Evolutionary conservation across 2,329 filamentous ascomycete genomes (phyloP).

Genomic region (Colletotrichum acutatum): DNA sequence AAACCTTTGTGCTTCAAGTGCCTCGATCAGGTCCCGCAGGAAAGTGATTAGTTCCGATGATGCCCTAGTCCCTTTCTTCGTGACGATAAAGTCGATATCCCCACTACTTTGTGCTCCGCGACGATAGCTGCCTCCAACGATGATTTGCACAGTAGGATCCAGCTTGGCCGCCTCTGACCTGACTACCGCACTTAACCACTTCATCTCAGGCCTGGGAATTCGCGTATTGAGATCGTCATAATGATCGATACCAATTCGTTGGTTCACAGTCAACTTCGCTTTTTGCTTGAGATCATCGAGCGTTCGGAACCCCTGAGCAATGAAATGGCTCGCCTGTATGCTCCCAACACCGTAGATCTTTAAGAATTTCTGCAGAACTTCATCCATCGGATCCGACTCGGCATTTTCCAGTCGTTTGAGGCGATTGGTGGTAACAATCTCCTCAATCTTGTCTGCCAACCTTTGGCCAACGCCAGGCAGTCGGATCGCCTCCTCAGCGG

Average conservation of each 20-base stretch:
- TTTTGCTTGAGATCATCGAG: slow-evolving; percentile 75
- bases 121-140: slow-evolving; percentile 86
- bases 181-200: slow-evolving; percentile 74
- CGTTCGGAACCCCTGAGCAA: slow-evolving; percentile 78
- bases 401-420: slow-evolving; percentile 79
- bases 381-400: slow-evolving; percentile 72
- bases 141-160: slow-evolving; percentile 74
- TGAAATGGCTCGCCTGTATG: slow-evolving; percentile 78
- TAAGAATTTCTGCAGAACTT: slow-evolving; percentile 75
- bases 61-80: slow-evolving; percentile 67
- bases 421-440: slow-evolving; percentile 81
- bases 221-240: slow-evolving; percentile 82
- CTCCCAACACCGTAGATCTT: slow-evolving; percentile 83
- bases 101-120: slow-evolving; percentile 79
- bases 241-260: slow-evolving; percentile 80
- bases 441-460: slow-evolving; percentile 87
- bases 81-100: slow-evolving; percentile 89
- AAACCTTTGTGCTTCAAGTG: slow-evolving; percentile 71
- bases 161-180: slow-evolving; percentile 65
- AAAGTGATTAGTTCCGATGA: slow-evolving; percentile 69
- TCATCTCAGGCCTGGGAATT: slow-evolving; percentile 83
- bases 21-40: slow-evolving; percentile 70
- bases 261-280: slow-evolving; percentile 74
- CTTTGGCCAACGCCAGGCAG: slow-evolving; percentile 78
- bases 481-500: slow-evolving; percentile 73